phyloP scores from a whole-genome alignment of 2,329 filamentous ascomycete species.

The Aureobasidium sp. region DNA sequence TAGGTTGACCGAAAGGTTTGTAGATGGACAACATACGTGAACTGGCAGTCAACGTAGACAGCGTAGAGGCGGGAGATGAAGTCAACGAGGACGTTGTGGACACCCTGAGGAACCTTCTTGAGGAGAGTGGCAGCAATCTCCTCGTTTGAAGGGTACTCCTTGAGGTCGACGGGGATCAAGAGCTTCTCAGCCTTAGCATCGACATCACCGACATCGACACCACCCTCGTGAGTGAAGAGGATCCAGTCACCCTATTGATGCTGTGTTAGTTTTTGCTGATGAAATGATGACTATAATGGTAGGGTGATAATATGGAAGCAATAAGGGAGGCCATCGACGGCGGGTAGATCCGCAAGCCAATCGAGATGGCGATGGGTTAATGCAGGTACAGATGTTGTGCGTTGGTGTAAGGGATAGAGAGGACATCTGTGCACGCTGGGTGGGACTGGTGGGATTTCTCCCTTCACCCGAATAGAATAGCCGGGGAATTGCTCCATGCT shows the following conservation, averaged over 20 bases:
- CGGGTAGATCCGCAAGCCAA: constrained; percentile 16
- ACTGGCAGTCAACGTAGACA: constrained; percentile 99
- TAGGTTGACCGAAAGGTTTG: neutral
- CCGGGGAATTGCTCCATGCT: constrained; percentile 14
- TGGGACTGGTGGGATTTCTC: constrained; percentile 17
- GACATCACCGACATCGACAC: constrained; percentile 98
- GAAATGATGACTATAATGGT: neutral
- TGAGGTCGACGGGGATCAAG: constrained; percentile 89
- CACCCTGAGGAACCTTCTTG: constrained; percentile 86
- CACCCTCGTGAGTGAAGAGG: constrained; percentile 98
- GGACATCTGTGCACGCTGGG: constrained; percentile 15
- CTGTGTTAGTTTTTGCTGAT: neutral
- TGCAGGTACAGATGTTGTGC: constrained; percentile 17
- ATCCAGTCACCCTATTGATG: constrained; percentile 86
- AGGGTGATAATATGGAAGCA: neutral
- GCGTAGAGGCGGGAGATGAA: constrained; percentile 98
- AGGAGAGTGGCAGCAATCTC: constrained; percentile 79
- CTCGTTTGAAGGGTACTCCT: constrained; percentile 91
- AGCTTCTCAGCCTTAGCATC: constrained; percentile 99
- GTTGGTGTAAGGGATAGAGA: constrained; percentile 19
- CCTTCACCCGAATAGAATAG: constrained; percentile 18
- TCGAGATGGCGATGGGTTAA: constrained; percentile 2
- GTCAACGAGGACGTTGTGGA: constrained; percentile 97
- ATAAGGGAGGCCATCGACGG: constrained; percentile 8
- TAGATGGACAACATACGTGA: constrained; percentile 52